These are phyloP conservation scores for Mycosphaerelloides madeirae DNA, from an alignment of 2,329 filamentous ascomycete species.

Conservation along the genomic window DNA sequence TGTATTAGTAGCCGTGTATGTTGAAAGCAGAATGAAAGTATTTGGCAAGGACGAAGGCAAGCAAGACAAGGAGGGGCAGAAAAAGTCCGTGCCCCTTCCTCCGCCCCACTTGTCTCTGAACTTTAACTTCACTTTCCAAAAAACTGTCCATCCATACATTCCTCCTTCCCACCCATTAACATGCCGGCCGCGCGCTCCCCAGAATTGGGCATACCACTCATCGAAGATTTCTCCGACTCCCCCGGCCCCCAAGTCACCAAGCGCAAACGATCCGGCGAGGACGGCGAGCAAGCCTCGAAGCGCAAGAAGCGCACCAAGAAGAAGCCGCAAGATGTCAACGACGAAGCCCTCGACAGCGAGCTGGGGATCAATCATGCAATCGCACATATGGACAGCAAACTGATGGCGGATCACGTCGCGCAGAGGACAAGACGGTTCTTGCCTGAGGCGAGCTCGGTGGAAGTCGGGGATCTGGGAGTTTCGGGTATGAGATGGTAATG, in stretches of 20 bases:
- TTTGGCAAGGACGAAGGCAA: no score
- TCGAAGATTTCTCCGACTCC: constrained; percentile 38
- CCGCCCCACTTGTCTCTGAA: no score
- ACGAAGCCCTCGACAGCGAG: constrained; percentile 48
- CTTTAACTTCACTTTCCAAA: no score
- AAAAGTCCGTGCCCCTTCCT: no score
- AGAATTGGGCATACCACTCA: constrained; percentile 41
- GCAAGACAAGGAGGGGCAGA: no score
- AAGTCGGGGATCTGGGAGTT: constrained; percentile 76
- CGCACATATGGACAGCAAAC: constrained; percentile 72
- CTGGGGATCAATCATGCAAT: constrained; percentile 71
- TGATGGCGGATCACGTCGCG: constrained; percentile 80
- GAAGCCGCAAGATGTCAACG: constrained; percentile 59
- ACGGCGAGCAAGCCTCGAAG: constrained; percentile 39
- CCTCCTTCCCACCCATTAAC: background rate
- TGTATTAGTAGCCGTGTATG: no score
- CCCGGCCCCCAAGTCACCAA: constrained; percentile 25
- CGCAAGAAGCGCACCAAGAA: constrained; percentile 59
- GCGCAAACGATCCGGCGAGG: constrained; percentile 36
- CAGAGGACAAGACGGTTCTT: constrained; percentile 75
- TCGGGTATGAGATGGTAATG: constrained; percentile 54
- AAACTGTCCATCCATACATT: no score
- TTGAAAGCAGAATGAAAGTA: no score
- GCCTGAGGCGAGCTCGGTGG: constrained; percentile 73
- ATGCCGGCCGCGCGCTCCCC: constrained; percentile 44